Percentiles rank a stretch among this genome's conserved stretches.
Conservation (phyloP, 805 yeast species). For the Torulaspora maleeae region DNA sequence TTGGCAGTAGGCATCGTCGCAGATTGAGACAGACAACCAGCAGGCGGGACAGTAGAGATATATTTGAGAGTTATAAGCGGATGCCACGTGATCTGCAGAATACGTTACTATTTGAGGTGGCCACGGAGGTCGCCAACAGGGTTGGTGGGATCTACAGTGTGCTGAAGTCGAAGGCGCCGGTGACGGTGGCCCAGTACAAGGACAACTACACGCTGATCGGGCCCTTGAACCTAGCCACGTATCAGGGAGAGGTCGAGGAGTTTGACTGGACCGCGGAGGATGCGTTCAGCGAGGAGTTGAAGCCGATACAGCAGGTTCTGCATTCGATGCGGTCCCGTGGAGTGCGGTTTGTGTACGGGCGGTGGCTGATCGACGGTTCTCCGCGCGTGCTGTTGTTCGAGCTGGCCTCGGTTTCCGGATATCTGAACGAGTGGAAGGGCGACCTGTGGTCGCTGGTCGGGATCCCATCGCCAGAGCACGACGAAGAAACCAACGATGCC, state of each 20-base stretch:
- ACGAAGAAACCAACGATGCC: conserved; percentile 86
- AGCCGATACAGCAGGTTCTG: conserved; percentile 43
- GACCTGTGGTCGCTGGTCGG: conserved; percentile 90
- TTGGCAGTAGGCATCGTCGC: no score
- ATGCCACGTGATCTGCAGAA: conserved; percentile 84
- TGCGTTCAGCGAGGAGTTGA: conserved; percentile 28
- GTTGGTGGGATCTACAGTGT: conserved; percentile 98
- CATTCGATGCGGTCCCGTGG: conserved; percentile 82
- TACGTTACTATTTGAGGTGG: conserved; percentile 86
- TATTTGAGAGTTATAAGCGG: neutral
- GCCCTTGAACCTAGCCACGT: conserved; percentile 69
- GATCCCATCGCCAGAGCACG: conserved; percentile 89
- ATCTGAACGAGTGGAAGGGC: conserved; percentile 87
- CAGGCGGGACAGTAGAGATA: no score
- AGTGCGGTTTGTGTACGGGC: conserved; percentile 75
- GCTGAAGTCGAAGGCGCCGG: conserved; percentile 92
- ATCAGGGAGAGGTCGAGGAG: conserved; percentile 79
- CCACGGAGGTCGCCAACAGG: conserved; percentile 95
- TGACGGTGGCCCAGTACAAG: conserved; percentile 88
- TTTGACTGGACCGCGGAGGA: conserved; percentile 51
- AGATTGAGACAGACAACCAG: no score
- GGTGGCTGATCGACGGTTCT: conserved; percentile 98
- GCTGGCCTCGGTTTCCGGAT: conserved; percentile 62
- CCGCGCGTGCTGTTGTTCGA: conserved; percentile 90
- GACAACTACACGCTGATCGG: conserved; percentile 85